These are phyloP conservation scores for Phoma herbarum DNA, from an alignment of 2,329 filamentous ascomycete species.

Conservation along the genomic window DNA sequence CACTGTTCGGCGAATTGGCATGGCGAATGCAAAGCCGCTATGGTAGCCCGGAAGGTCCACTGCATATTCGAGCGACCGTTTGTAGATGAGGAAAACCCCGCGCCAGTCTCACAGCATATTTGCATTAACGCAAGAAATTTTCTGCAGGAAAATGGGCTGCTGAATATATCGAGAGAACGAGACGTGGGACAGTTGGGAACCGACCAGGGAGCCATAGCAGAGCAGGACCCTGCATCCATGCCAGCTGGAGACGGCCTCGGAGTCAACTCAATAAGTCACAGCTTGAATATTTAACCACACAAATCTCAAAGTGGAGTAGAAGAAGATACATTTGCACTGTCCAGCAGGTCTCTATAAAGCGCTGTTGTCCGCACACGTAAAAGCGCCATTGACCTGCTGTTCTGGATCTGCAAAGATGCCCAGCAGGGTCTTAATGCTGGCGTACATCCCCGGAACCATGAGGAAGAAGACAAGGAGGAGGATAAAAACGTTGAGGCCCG, in stretches of 20 bases:
- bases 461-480: conserved; percentile 35
- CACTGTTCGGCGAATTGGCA: no score
- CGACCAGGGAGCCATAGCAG: background rate
- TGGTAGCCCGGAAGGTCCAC: no score
- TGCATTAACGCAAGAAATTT: no score
- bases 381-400: conserved; percentile 36
- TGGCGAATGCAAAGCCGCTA: no score
- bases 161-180: background rate
- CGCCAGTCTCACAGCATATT: no score
- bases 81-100: no score
- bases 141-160: background rate
- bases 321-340: background rate
- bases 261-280: background rate
- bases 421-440: conserved; percentile 34
- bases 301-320: no score
- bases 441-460: conserved; percentile 40
- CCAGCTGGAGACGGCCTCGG: background rate
- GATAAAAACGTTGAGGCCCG: conserved; percentile 35
- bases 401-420: conserved; percentile 36
- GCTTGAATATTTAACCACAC: no score
- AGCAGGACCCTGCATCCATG: background rate
- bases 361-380: conserved; percentile 43
- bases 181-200: background rate
- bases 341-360: conserved; percentile 4
- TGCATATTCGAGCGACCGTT: no score